A percentile compares a stretch with the other conserved stretches of the same genome.
Evolutionary conservation across 257 asterid species (phyloP).

Genomic region (Agastache rugosa): DNA sequence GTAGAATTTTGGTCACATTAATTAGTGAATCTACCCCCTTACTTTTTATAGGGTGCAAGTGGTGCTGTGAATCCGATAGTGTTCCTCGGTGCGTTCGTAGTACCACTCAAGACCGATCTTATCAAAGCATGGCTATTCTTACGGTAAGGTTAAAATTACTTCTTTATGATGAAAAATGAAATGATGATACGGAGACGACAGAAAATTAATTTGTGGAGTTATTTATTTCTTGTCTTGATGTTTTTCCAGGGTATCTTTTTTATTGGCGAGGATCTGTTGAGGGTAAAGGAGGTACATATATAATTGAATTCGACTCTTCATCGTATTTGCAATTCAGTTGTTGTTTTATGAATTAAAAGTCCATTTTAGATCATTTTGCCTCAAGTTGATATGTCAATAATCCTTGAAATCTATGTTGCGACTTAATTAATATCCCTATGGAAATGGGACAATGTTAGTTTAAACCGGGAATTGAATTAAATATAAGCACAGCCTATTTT

Average conservation of each 20-base stretch:
- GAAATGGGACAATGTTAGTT: background rate
- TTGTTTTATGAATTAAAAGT: no score
- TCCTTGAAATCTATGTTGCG: background rate
- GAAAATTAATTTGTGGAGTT: background rate
- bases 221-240: conserved; percentile 24
- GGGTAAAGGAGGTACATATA: conserved; percentile 64
- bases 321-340: background rate
- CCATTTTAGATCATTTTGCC: no score
- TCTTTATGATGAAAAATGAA: background rate
- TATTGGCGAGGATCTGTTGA: conserved; percentile 61
- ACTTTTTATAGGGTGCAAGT: conserved; percentile 78
- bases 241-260: conserved; percentile 66
- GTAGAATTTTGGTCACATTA: conserved; percentile 22
- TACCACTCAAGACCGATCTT: no score
- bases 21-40: conserved; percentile 26
- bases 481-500: no score
- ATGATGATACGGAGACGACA: background rate
- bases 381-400: background rate
- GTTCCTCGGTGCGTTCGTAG: conserved; percentile 78
- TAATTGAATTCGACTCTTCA: background rate
- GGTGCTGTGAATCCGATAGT: conserved; percentile 93
- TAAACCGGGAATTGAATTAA: no score
- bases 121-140: no score
- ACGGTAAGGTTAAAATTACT: background rate
- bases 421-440: background rate